Base-by-base conservation (phyloP, 352 stramenopile species). In the Phytophthora megakarya region DNA sequence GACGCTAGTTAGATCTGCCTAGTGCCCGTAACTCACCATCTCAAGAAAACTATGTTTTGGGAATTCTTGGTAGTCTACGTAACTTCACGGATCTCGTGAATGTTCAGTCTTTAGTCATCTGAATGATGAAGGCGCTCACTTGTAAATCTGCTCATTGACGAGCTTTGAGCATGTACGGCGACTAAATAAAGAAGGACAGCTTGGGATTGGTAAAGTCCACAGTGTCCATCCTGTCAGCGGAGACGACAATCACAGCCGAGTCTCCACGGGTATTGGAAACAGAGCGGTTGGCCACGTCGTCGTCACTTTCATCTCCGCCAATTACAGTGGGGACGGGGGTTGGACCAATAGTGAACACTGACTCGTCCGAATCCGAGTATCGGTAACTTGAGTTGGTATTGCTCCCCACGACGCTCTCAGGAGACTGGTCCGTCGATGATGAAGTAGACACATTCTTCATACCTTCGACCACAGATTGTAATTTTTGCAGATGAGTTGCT, bases 181-280 rank as follows among this genome's bases (percentile, higher is more conserved):
- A 56, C 61, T 80, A 81, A 49, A 81, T 67, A 65, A 78, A 81
- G 48, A 81, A 76, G 7, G 69, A 78, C 40, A 81, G 40, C 33
- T 78, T 59, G 15, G 73, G 69, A 40, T 81, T 75, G 30, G 73
- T 69, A 32, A 81, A 78, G 47, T 81, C 73, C 22, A 81, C 47
- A 26, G 69, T 72, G 40, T 81, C 73, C 61, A 81, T 78, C 35
- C 69, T 65, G 46, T 81, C 70, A 8, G 66, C 65, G 3, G 73
- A 81, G n/a, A 76, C 55, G 38, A 78, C 59, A 15, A 81, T 61
- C n/a, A 81, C 69, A 19, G 62, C 58, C 13, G 65, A 47, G n/a
- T 64, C 42, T 44, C 22, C 23, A n/a, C 38, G 19, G 11, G n/a
- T 11, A 3, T 54, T 44, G 5, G 59, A 43, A 16, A 38, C 57